These are phyloP conservation scores for Cordia subcordata DNA, from an alignment of 257 asterid genomes.

Conservation along the genomic window DNA sequence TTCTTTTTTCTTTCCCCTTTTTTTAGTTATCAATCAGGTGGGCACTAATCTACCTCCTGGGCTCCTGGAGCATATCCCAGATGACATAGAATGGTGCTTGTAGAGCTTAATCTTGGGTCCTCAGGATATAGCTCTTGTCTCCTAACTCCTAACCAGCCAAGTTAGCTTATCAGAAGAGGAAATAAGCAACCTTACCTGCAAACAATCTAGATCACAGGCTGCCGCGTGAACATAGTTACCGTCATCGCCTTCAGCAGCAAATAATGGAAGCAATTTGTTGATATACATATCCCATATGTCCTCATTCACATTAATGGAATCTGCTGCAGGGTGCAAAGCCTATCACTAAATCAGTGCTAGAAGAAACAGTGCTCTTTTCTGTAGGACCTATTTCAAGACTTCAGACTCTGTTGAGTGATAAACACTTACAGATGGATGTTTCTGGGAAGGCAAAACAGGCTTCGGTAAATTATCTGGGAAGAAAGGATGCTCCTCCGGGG, in stretches of 20 bases:
- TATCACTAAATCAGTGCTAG: conserved; percentile 13
- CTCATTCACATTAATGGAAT: conserved; percentile 56
- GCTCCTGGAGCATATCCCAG: too few species aligned
- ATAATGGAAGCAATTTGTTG: conserved; percentile 48
- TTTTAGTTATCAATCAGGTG: too few species aligned
- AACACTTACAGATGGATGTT: conserved; percentile 28
- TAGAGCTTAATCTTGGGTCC: too few species aligned
- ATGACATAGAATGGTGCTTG: too few species aligned
- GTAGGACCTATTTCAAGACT: neutral
- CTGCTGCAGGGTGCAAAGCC: conserved; percentile 69
- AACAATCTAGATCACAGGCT: conserved; percentile 51
- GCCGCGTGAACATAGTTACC: conserved; percentile 53
- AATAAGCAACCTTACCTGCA: conserved; percentile 52
- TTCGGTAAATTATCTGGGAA: conserved; percentile 49
- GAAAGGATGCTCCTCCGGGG: conserved; percentile 72
- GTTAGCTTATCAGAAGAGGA: neutral
- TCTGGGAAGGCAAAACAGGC: conserved; percentile 35
- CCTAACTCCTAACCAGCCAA: too few species aligned
- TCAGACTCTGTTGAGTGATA: neutral
- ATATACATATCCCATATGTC: conserved; percentile 52
- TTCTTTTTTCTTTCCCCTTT: too few species aligned
- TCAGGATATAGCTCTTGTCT: too few species aligned
- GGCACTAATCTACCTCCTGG: too few species aligned
- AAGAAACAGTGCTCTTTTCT: neutral
- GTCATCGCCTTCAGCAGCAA: conserved; percentile 45